These are phyloP conservation scores for Hordeum pubiflorum DNA, from an alignment of 202 grass and related monocot species.

Conservation along the genomic window DNA sequence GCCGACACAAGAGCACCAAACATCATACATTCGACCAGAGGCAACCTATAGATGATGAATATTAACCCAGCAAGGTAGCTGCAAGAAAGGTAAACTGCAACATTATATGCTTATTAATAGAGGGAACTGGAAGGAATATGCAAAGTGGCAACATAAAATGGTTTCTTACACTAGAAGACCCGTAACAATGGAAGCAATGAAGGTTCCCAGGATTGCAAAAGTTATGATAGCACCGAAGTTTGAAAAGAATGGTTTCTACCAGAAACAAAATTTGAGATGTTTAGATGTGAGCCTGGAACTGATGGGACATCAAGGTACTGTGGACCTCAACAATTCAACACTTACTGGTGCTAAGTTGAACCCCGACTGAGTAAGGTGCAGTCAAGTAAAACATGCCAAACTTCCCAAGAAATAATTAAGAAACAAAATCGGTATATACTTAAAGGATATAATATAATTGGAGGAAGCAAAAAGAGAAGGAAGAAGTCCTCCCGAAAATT, in stretches of 20 bases:
- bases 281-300: background rate
- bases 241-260: slow-evolving; percentile 88
- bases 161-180: slow-evolving; percentile 78
- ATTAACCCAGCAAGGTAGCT: slow-evolving; percentile 80
- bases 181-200: slow-evolving; percentile 76
- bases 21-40: slow-evolving; percentile 90
- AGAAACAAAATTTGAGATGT: slow-evolving; percentile 4
- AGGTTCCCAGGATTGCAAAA: slow-evolving; percentile 87
- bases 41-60: slow-evolving; percentile 70
- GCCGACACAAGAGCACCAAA: slow-evolving; percentile 94
- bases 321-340: slow-evolving; percentile 18
- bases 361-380: slow-evolving; percentile 65
- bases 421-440: slow-evolving; percentile 10
- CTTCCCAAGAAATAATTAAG: background rate
- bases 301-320: background rate
- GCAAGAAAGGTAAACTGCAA: slow-evolving; percentile 3
- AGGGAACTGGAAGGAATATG: slow-evolving; percentile 11
- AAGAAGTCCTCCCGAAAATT: slow-evolving; percentile 96
- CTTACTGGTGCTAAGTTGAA: slow-evolving; percentile 86
- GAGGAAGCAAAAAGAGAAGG: slow-evolving; percentile 90
- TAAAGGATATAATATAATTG: slow-evolving; percentile 99
- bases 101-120: background rate
- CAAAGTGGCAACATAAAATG: slow-evolving; percentile 11
- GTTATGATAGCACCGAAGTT: slow-evolving; percentile 97
- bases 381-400: slow-evolving; percentile 58